Conservation (phyloP, 352 stramenopile genomes). For the Pythium apleroticum region DNA sequence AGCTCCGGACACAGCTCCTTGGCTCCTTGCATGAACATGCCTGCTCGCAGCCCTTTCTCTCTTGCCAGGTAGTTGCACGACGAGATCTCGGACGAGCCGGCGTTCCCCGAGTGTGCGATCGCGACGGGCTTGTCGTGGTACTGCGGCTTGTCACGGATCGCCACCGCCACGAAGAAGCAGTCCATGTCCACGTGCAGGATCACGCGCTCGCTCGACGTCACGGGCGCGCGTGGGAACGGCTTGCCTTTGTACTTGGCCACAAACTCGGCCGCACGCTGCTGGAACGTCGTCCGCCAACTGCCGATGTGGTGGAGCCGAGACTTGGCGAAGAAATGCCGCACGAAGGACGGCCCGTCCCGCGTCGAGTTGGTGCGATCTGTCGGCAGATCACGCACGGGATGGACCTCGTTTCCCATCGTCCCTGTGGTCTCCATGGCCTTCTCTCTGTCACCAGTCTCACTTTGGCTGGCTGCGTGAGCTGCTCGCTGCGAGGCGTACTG, state of each 20-base stretch:
- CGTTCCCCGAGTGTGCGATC: constrained; percentile 86
- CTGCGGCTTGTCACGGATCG: constrained; percentile 78
- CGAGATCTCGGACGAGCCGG: constrained; percentile 89
- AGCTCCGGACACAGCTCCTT: constrained; percentile 91
- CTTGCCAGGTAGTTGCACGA: constrained; percentile 96
- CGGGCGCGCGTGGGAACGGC: constrained; percentile 32
- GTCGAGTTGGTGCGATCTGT: constrained; percentile 54
- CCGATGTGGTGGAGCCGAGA: constrained; percentile 86
- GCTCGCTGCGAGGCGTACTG: constrained; percentile 22
- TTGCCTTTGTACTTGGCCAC: constrained; percentile 58
- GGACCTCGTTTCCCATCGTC: background rate
- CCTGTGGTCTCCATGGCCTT: background rate
- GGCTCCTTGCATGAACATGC: constrained; percentile 94
- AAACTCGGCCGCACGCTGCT: constrained; percentile 64
- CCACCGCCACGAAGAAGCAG: constrained; percentile 96
- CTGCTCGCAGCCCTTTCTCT: constrained; percentile 87
- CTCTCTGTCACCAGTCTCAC: background rate
- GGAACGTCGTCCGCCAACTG: constrained; percentile 73
- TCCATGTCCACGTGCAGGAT: constrained; percentile 98
- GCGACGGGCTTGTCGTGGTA: constrained; percentile 81
- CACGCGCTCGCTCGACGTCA: constrained; percentile 57
- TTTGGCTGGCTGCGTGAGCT: background rate
- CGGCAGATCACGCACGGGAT: background rate
- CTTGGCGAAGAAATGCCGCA: constrained; percentile 82
- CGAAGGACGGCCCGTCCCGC: constrained; percentile 68